phyloP scores from a whole-genome alignment of 331 rosid genomes.

The Dryas integrifolia region DNA sequence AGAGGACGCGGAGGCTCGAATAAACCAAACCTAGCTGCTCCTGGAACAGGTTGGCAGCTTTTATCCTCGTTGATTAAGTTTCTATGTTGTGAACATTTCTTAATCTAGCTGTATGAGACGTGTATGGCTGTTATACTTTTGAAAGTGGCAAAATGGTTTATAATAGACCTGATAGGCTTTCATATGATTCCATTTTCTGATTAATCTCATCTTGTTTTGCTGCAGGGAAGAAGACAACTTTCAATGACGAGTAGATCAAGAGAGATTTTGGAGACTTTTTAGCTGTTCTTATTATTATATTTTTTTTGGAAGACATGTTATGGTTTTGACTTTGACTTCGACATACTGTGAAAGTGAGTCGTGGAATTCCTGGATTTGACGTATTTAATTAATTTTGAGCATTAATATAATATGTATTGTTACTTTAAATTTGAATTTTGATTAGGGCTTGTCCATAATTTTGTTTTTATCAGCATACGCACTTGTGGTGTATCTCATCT shows the following conservation, averaged over 20 bases:
- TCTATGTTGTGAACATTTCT: no score
- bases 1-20: slow-evolving; percentile 34
- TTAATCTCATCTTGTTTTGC: neutral
- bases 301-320: slow-evolving; percentile 1
- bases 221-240: slow-evolving; percentile 53
- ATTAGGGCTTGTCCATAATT: no score
- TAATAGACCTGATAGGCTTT: no score
- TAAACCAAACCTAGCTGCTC: slow-evolving; percentile 41
- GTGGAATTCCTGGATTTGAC: neutral
- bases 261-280: neutral
- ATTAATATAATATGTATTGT: neutral
- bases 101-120: no score
- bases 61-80: no score
- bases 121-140: no score
- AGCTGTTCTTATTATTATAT: neutral
- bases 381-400: neutral
- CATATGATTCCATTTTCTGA: neutral
- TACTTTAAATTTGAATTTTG: neutral
- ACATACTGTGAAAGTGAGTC: neutral
- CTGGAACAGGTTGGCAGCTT: slow-evolving; percentile 39
- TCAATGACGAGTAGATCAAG: slow-evolving; percentile 24
- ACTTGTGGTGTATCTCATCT: no score
- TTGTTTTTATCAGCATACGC: no score
- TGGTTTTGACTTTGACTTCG: neutral
- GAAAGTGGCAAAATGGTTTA: no score